Evolutionary conservation across 2,329 filamentous ascomycete genomes (phyloP).

Genomic region (Colletotrichum chrysophilum): DNA sequence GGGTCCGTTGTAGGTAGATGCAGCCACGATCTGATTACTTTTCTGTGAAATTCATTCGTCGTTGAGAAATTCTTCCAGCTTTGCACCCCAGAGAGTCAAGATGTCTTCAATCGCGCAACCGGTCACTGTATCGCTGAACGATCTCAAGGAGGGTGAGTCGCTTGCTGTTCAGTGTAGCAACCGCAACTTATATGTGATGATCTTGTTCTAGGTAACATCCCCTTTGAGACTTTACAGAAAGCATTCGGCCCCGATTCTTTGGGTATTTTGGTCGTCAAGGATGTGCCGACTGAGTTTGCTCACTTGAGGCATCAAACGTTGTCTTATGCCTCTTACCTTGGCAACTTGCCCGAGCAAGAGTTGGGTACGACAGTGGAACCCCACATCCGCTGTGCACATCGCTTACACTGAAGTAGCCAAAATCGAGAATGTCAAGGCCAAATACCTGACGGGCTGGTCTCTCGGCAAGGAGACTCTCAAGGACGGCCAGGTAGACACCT

Average conservation of each 20-base stretch:
- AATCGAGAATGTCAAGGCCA: slow-evolving; percentile 64
- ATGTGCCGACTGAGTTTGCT: slow-evolving; percentile 75
- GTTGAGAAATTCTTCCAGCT: background rate
- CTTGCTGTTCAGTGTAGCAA: background rate
- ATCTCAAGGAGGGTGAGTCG: slow-evolving; percentile 62
- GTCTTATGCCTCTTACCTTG: slow-evolving; percentile 88
- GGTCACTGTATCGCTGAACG: slow-evolving; percentile 65
- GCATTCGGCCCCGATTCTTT: slow-evolving; percentile 92
- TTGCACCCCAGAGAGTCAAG: background rate
- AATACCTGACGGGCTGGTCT: slow-evolving; percentile 78
- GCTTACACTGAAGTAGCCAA: slow-evolving; percentile 44
- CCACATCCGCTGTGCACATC: background rate
- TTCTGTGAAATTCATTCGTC: background rate
- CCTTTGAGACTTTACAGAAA: slow-evolving; percentile 71
- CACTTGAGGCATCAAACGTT: slow-evolving; percentile 76
- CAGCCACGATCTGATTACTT: background rate
- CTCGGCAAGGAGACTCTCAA: slow-evolving; percentile 82
- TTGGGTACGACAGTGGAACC: slow-evolving; percentile 61
- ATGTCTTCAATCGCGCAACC: slow-evolving; percentile 59
- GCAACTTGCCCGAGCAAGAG: slow-evolving; percentile 74
- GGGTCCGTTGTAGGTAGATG: background rate
- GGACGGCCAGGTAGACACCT: slow-evolving; percentile 77
- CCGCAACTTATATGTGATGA: slow-evolving; percentile 16
- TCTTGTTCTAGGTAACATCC: slow-evolving; percentile 60
- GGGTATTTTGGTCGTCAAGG: slow-evolving; percentile 92